These are phyloP conservation scores for Candida tallmaniae DNA, from an alignment of 805 yeast genomes.

Conservation along the genomic window DNA sequence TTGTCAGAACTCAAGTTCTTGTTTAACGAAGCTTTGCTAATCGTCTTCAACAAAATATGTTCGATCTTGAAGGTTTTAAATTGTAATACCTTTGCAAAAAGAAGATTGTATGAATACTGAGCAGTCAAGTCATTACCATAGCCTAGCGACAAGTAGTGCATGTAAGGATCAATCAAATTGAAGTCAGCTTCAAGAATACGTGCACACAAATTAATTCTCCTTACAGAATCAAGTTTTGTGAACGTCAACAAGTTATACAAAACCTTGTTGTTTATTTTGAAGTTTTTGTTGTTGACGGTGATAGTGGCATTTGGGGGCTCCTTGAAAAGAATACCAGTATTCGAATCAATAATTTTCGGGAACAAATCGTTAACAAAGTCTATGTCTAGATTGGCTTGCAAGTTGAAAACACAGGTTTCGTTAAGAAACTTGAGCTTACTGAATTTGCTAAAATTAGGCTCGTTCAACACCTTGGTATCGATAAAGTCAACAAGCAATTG, in stretches of 20 bases:
- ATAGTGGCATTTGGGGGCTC: slow-evolving; percentile 13
- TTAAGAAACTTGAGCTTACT: slow-evolving; percentile 74
- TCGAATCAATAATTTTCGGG: slow-evolving; percentile 38
- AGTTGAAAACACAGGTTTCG: slow-evolving; percentile 62
- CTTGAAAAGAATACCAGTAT: slow-evolving; percentile 49
- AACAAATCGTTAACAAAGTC: slow-evolving; percentile 29
- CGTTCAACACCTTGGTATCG: slow-evolving; percentile 50
- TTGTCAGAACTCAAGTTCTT: slow-evolving; percentile 47
- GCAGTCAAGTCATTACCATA: slow-evolving; percentile 46
- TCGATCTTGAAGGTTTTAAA: slow-evolving; percentile 54
- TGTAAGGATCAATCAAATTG: slow-evolving; percentile 72
- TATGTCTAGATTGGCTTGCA: slow-evolving; percentile 37
- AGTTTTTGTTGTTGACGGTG: slow-evolving; percentile 45
- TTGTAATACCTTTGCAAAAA: slow-evolving; percentile 56
- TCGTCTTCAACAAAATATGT: slow-evolving; percentile 57
- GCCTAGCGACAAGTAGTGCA: slow-evolving; percentile 46
- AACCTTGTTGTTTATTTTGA: slow-evolving; percentile 63
- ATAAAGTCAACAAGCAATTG: slow-evolving; percentile 42
- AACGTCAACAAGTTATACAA: slow-evolving; percentile 57
- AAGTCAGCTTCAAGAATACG: slow-evolving; percentile 50
- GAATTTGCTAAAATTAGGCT: slow-evolving; percentile 55
- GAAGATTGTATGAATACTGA: slow-evolving; percentile 40
- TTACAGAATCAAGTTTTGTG: slow-evolving; percentile 70
- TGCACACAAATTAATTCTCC: slow-evolving; percentile 54
- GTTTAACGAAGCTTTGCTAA: slow-evolving; percentile 53